Evolutionary conservation across 306 rosid genomes (phyloP).

Genomic region (Cucurbita maxima): DNA sequence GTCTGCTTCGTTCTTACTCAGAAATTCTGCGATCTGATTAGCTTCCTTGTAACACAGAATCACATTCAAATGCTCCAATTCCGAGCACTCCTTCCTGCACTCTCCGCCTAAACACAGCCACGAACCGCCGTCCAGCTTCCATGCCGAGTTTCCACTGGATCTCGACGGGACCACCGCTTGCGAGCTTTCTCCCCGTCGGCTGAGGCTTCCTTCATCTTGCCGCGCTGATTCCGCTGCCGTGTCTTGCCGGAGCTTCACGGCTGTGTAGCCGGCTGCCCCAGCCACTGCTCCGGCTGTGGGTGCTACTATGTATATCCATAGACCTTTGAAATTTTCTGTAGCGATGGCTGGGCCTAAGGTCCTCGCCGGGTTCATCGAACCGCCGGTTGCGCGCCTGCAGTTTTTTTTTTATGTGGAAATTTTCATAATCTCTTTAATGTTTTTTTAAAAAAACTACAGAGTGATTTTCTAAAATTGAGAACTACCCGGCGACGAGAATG

Average conservation of each 20-base stretch:
- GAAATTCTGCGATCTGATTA: not conserved
- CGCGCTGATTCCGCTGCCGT: not conserved
- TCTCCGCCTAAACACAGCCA: not conserved
- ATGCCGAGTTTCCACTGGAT: not conserved
- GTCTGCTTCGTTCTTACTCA: not conserved
- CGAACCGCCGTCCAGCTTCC: not conserved
- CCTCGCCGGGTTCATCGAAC: conserved; percentile 56
- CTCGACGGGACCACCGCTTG: not conserved
- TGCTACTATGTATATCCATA: conserved; percentile 40
- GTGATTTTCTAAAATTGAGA: no score
- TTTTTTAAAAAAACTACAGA: no score
- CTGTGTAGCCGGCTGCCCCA: conserved; percentile 30
- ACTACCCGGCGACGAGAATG: conserved; percentile 42
- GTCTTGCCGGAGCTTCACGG: conserved; percentile 9
- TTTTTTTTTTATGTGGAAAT: not conserved
- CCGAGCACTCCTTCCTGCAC: not conserved
- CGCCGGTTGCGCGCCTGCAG: conserved; percentile 38
- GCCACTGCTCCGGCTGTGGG: conserved; percentile 41
- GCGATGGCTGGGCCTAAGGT: conserved; percentile 44
- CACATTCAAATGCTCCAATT: not conserved
- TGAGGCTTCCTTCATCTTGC: conserved; percentile 2
- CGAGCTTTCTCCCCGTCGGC: not conserved
- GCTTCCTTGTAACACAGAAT: not conserved
- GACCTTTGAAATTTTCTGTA: not conserved
- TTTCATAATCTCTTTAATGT: no score